These are phyloP conservation scores for Colletotrichum neosansevieriae DNA, from an alignment of 2,329 filamentous ascomycete species.

Conservation along the genomic window DNA sequence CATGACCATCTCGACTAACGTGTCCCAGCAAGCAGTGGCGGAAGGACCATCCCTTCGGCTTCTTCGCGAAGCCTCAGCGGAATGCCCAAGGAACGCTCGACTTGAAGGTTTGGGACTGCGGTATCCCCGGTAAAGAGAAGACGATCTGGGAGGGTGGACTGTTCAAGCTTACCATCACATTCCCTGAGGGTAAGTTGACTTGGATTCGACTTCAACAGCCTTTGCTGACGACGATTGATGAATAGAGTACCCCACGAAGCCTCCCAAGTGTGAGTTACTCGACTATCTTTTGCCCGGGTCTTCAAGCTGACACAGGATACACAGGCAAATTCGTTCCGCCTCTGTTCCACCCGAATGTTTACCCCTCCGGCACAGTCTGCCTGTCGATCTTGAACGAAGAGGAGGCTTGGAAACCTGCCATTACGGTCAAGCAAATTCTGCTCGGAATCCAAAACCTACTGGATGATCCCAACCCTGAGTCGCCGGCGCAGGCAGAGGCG, in stretches of 20 bases:
- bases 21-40: conserved; percentile 89
- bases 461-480: conserved; percentile 96
- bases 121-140: conserved; percentile 94
- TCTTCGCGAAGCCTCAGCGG: conserved; percentile 90
- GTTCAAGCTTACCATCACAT: conserved; percentile 93
- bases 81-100: conserved; percentile 83
- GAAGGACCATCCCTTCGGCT: conserved; percentile 96
- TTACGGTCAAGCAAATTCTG: conserved; percentile 97
- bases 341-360: conserved; percentile 98
- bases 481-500: conserved; percentile 94
- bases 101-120: conserved; percentile 96
- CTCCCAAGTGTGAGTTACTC: conserved; percentile 88
- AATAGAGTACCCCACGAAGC: conserved; percentile 96
- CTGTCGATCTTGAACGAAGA: conserved; percentile 98
- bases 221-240: conserved; percentile 42
- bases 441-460: conserved; percentile 96
- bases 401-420: conserved; percentile 97
- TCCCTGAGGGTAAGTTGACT: conserved; percentile 83
- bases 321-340: conserved; percentile 95
- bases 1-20: conserved; percentile 41
- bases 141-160: conserved; percentile 98
- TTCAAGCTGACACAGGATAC: conserved; percentile 19
- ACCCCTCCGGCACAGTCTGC: conserved; percentile 97
- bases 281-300: background rate
- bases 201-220: background rate